These are phyloP conservation scores for Beauveria sp. DNA, from an alignment of 2,329 filamentous ascomycete species.

Conservation along the genomic window DNA sequence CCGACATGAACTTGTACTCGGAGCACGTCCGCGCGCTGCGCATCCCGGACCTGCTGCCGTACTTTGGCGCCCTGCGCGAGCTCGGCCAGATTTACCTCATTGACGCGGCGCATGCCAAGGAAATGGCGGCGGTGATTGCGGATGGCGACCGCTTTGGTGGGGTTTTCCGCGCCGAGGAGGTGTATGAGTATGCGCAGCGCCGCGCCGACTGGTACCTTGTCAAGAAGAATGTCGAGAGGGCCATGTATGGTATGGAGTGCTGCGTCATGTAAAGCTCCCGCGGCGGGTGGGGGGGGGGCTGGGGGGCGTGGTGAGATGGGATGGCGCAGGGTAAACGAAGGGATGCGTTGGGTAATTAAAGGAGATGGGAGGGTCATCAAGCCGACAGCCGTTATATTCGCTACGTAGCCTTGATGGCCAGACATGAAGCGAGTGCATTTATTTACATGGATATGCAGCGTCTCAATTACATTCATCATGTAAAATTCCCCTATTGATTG, in stretches of 20 bases:
- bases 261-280: conserved; percentile 56
- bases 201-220: conserved; percentile 94
- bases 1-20: conserved; percentile 93
- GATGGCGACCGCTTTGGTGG: conserved; percentile 85
- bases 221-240: conserved; percentile 79
- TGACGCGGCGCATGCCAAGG: conserved; percentile 74
- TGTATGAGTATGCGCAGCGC: conserved; percentile 93
- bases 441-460: not conserved
- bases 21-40: conserved; percentile 72
- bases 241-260: conserved; percentile 96
- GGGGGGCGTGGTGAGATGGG: not conserved
- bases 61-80: conserved; percentile 87
- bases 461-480: not conserved
- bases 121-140: conserved; percentile 90
- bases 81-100: conserved; percentile 94
- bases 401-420: not conserved
- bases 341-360: not conserved
- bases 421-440: not conserved
- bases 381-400: not conserved
- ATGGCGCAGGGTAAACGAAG: not conserved
- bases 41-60: conserved; percentile 77
- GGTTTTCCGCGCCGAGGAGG: conserved; percentile 91
- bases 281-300: conserved; percentile 18
- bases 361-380: not conserved
- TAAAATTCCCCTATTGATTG: not conserved